Evolutionary conservation across 2,329 filamentous ascomycete genomes (phyloP).

Genomic region (Cryphonectria carpinicola): DNA sequence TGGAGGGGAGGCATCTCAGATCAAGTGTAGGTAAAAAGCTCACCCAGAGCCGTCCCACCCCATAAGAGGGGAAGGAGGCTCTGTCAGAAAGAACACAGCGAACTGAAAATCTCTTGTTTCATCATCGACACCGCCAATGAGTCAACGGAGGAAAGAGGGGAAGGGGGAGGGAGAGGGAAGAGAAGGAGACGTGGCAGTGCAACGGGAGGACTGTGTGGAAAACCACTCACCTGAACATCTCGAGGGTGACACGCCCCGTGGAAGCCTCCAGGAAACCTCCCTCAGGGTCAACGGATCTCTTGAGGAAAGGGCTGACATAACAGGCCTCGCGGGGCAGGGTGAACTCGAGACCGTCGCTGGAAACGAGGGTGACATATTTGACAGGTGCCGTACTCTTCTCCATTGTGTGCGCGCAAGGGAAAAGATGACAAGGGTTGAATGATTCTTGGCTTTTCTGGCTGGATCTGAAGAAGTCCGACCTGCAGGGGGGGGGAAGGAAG

Average conservation of each 20-base stretch:
- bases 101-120: conserved; percentile 40
- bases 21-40: conserved; percentile 65
- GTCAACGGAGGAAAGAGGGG: conserved; percentile 11
- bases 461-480: neutral
- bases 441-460: neutral
- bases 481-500: neutral
- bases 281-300: conserved; percentile 72
- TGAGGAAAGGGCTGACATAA: conserved; percentile 71
- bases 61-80: conserved; percentile 39
- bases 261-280: conserved; percentile 69
- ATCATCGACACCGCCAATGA: conserved; percentile 38
- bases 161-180: conserved; percentile 4
- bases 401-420: neutral
- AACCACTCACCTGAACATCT: conserved; percentile 71
- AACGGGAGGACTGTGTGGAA: conserved; percentile 15
- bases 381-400: conserved; percentile 37
- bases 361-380: conserved; percentile 79
- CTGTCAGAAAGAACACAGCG: conserved; percentile 53
- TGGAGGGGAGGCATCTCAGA: conserved; percentile 47
- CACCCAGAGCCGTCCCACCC: conserved; percentile 50
- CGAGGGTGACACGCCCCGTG: conserved; percentile 67
- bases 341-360: conserved; percentile 77
- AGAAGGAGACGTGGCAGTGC: conserved; percentile 11
- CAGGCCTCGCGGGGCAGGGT: conserved; percentile 73
- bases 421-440: neutral